Evolutionary conservation across 805 yeast genomes (phyloP).

Genomic region (Yamadazyma paraphyllophila): DNA sequence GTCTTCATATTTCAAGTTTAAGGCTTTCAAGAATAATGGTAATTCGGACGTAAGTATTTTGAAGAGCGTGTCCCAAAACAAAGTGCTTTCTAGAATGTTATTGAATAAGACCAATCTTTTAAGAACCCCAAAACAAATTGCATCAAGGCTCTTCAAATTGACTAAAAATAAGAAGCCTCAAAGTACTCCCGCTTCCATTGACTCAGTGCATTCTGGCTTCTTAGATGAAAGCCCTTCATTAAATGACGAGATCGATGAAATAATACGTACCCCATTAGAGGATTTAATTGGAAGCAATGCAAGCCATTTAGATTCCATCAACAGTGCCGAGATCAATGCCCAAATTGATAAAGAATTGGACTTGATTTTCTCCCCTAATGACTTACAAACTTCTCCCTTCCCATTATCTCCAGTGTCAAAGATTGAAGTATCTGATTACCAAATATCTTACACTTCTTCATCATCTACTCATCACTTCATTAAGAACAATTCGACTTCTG

Average conservation of each 20-base stretch:
- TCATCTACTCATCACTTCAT: conserved; percentile 11
- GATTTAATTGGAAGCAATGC: conserved; percentile 17
- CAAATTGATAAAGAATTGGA: conserved; percentile 27
- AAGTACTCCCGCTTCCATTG: conserved; percentile 9
- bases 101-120: conserved; percentile 33
- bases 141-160: conserved; percentile 28
- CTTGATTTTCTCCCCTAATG: conserved; percentile 26
- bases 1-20: conserved; percentile 34
- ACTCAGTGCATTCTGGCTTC: not conserved
- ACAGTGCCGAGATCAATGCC: conserved; percentile 26
- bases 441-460: conserved; percentile 7
- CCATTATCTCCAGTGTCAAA: not conserved
- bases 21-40: conserved; percentile 28
- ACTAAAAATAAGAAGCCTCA: conserved; percentile 15
- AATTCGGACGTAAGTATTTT: conserved; percentile 21
- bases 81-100: conserved; percentile 40
- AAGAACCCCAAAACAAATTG: conserved; percentile 39
- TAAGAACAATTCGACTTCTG: not conserved
- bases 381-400: conserved; percentile 4
- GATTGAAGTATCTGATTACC: conserved; percentile 4
- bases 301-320: conserved; percentile 18
- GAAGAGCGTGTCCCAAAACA: conserved; percentile 38
- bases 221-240: conserved; percentile 13
- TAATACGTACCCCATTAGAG: conserved; percentile 28
- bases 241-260: conserved; percentile 24